A percentile compares a stretch with the other conserved stretches of the same genome.
Conservation (phyloP, 129 eudicot genomes). For the Tagetes erecta region DNA sequence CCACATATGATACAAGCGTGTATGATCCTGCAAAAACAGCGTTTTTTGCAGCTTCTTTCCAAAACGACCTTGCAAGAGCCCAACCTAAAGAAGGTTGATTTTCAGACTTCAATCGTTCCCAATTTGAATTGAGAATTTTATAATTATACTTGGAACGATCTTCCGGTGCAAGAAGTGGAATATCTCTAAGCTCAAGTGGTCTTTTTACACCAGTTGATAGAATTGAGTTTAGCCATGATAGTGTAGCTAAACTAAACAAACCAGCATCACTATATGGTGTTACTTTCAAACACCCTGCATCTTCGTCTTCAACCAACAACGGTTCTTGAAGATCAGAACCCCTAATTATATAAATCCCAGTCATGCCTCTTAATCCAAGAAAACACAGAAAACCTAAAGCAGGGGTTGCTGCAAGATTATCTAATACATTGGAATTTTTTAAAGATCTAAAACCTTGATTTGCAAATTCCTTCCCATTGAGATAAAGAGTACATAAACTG, state of each 20-base stretch:
- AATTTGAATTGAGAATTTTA: conserved; percentile 62
- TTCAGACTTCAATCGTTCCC: conserved; percentile 79
- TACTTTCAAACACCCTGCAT: conserved; percentile 77
- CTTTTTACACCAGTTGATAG: conserved; percentile 75
- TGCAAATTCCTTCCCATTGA: conserved; percentile 54
- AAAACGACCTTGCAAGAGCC: conserved; percentile 73
- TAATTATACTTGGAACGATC: conserved; percentile 83
- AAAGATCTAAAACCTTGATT: conserved; percentile 53
- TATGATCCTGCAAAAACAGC: conserved; percentile 75
- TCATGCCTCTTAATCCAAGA: conserved; percentile 60
- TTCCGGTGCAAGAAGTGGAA: conserved; percentile 81
- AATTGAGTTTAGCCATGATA: conserved; percentile 83
- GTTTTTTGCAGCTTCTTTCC: conserved; percentile 83
- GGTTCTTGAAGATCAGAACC: conserved; percentile 77
- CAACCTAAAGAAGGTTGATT: conserved; percentile 71
- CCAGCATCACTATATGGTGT: conserved; percentile 81
- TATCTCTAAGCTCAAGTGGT: conserved; percentile 82
- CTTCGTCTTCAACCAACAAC: conserved; percentile 65
- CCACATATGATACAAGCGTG: conserved; percentile 83
- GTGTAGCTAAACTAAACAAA: conserved; percentile 67
- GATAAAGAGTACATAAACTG: conserved; percentile 54
- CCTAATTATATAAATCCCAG: conserved; percentile 59
- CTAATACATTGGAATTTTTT: conserved; percentile 55
- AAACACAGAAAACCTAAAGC: conserved; percentile 69
- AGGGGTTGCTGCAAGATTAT: conserved; percentile 55